Evolutionary conservation across 2,329 filamentous ascomycete genomes (phyloP).

Genomic region (Macrophomina pseudophaseolina): DNA sequence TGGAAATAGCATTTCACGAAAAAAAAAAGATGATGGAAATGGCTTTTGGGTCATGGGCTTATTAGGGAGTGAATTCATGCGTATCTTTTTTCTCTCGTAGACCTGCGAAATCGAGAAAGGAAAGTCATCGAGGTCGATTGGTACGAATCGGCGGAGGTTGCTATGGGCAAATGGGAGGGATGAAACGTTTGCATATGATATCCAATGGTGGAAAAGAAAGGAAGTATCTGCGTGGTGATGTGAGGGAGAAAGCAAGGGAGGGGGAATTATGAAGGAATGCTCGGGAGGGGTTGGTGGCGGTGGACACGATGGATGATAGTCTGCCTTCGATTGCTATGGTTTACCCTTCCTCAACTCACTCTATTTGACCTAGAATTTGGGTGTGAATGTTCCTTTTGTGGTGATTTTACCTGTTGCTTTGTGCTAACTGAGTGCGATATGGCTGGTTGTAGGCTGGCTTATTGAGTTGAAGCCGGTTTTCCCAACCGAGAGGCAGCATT

Average conservation of each 20-base stretch:
- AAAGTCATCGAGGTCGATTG: neutral
- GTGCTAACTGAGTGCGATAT: too few relatives aligned
- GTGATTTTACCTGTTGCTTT: neutral
- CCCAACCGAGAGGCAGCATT: too few relatives aligned
- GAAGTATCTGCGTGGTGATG: neutral
- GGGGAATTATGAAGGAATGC: neutral
- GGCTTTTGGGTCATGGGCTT: neutral
- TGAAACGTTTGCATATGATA: slow-evolving; percentile 22
- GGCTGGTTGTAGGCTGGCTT: too few relatives aligned
- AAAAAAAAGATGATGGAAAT: neutral
- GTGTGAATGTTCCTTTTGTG: neutral
- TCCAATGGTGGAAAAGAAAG: slow-evolving; percentile 6
- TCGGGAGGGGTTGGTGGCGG: neutral
- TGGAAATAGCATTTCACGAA: neutral
- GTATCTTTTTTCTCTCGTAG: neutral
- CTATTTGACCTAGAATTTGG: neutral
- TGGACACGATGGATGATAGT: neutral
- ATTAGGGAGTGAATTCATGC: neutral
- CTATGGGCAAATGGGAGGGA: neutral
- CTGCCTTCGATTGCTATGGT: neutral
- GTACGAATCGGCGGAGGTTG: neutral
- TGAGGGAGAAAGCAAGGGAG: neutral
- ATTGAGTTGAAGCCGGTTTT: too few relatives aligned
- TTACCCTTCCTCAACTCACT: neutral
- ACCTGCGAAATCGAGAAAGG: neutral